Evolutionary conservation across 2,329 filamentous ascomycete genomes (phyloP), one percentile per base, ranked within the genome.

Genomic region (Volutella citrinella): DNA sequence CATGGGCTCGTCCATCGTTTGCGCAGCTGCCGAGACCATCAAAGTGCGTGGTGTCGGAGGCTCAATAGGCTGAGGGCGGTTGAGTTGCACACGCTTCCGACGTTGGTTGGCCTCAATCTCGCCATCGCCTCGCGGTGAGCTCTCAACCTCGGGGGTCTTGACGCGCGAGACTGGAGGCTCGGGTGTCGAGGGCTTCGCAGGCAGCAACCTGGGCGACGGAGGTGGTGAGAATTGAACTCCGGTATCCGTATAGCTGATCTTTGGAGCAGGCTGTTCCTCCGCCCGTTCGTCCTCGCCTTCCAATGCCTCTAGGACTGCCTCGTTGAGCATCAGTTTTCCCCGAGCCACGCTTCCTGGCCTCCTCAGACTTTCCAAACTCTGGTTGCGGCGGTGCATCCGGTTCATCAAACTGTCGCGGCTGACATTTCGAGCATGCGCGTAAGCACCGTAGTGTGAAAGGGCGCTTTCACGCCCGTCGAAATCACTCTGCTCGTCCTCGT

Each of bases 211-310:
- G 2, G 87, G 87, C 3, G 88, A 94, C 4, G 83, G 74, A 3
- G 87, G 87, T 27, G 88, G 89, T 20, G 88, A 93, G 53, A 78
- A 93, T 58, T 96, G 90, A 70, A 87, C 74, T 7, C 82, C 86
- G 16, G 76, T 76, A 52, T 94, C 85, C 23, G 76, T 76, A 64
- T 93, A 94, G 37, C 73, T 65, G 26, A 64, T 56, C 40, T 68
- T 70, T 9, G 59, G 55, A 3, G 45, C 46, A 13, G 55, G 44
- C n/a, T 55, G 42, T 45, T 74, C 65, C 28, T 72, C 71, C 34
- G 63, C 58, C 43, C 75, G 69, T 24, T 72, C 70, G 48, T 77
- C 71, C 42, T 73, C 69, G 34, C 70, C 71, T 45, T 80, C 74
- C 4, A 79, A 63, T 16, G 67, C 69, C 36, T 80, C 77, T 10